Percentiles rank a stretch among this genome's conserved stretches.
These are phyloP conservation scores for Hypomyces rosellus DNA, from an alignment of 2,329 filamentous ascomycete species.

Conservation along the genomic window DNA sequence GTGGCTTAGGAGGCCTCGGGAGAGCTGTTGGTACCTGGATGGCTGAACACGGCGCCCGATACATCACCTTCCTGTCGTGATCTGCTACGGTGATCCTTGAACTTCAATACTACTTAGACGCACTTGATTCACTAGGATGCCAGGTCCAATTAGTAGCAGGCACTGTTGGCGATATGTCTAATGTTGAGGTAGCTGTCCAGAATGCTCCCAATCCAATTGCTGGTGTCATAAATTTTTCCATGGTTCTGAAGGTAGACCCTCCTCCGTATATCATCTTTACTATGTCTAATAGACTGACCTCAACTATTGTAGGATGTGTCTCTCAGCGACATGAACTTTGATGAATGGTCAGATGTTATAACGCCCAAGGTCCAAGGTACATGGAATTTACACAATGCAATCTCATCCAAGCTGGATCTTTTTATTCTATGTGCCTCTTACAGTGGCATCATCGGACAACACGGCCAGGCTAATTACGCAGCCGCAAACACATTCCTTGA, in stretches of 20 bases:
- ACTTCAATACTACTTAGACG: conserved; percentile 14
- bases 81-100: conserved; percentile 14
- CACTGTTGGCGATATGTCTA: conserved; percentile 22
- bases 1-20: conserved; percentile 27
- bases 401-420: conserved; percentile 24
- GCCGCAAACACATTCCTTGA: conserved; percentile 37
- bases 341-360: conserved; percentile 21
- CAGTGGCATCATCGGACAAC: conserved; percentile 25
- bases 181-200: conserved; percentile 21
- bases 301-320: too few relatives aligned
- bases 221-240: conserved; percentile 35
- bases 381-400: conserved; percentile 26
- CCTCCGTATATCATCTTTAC: conserved; percentile 13
- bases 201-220: conserved; percentile 22
- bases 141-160: conserved; percentile 23
- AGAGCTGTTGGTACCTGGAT: conserved; percentile 23
- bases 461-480: conserved; percentile 34
- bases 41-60: conserved; percentile 21
- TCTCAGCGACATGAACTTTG: conserved; percentile 25
- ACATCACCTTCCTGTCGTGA: conserved; percentile 23
- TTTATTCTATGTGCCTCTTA: conserved; percentile 30
- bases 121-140: conserved; percentile 22
- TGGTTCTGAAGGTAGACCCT: conserved; percentile 24
- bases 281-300: too few relatives aligned
- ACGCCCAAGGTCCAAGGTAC: conserved; percentile 28